Percentiles rank a stretch among this genome's conserved stretches.
Conservation (phyloP, 306 rosid species). For the Alnus rubra region DNA sequence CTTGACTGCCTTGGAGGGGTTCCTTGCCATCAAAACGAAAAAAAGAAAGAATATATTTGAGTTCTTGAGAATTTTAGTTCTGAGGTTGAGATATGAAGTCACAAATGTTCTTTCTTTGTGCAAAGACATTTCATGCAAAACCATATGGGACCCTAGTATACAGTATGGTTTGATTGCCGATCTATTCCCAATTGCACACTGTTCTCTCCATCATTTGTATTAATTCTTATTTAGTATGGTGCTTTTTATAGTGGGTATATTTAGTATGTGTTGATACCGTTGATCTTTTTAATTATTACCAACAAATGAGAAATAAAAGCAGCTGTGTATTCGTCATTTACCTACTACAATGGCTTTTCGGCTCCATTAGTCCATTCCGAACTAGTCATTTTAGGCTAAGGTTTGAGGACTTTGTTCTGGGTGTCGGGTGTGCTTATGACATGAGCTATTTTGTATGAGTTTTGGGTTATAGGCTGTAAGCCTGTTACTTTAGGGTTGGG, state of each 20-base stretch:
- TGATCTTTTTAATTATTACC: background rate
- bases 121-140: conserved; percentile 1
- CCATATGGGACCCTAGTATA: background rate
- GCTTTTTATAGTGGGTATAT: background rate
- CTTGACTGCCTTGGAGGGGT: too few species aligned
- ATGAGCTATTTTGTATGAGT: background rate
- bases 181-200: background rate
- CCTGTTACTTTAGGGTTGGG: background rate
- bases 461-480: background rate
- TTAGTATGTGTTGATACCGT: background rate
- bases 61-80: background rate
- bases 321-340: background rate
- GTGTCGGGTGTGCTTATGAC: background rate
- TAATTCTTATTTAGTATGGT: background rate
- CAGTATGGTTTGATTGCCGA: background rate
- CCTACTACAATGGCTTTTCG: background rate
- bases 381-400: background rate
- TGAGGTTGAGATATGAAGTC: background rate
- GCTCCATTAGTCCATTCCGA: background rate
- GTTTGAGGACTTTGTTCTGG: background rate
- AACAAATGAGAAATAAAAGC: background rate
- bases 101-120: background rate
- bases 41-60: too few species aligned
- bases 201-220: background rate
- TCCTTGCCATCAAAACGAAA: too few species aligned